Evolutionary conservation across 2,329 filamentous ascomycete species (phyloP), one percentile per base, ranked within the genome.

Genomic region (Zymoseptoria passerinii): DNA sequence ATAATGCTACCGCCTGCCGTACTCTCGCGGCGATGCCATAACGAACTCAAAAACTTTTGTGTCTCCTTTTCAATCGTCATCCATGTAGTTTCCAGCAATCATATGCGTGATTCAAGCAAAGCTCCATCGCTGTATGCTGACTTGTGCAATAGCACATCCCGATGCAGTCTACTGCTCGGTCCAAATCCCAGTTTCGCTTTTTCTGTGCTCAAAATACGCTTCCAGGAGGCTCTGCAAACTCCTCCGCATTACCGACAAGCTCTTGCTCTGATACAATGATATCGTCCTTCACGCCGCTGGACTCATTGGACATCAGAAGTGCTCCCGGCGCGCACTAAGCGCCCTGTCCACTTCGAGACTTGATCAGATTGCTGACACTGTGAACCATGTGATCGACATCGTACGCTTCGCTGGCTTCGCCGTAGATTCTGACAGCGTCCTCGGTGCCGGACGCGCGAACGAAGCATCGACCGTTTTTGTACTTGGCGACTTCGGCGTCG

Each of bases 341-440:
- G 44, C 51, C 52, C 18, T 27, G 50, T 9, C 59, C 59, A 53
- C 55, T 60, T 55, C 59, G 57, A n/a, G 51, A 54, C n/a, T 52
- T 58, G 52, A 67, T 64, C 48, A 67, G 54, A 40, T 57, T 55
- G 20, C 61, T 85, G 52, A 97, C 90, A 72, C 90, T 89, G 67
- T 85, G 85, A 58, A 92, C 90, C 62, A 97, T 81, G 74, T 96
- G 91, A 68, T 96, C 92, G 0, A 92, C 91, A 75, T 97, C 92
- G 16, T 86, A 88, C 63, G 89, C 85, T 52, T 89, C 94, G 44
- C 89, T 89, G 3, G 94, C 94, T 76, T 99, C 94, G 7, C 92
- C 92, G 71, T 99, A 99, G 19, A 99, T 92, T 62, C 94, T 84
- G 67, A 96, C 92, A 2, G 91, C 92, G 73, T 99, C 95, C 75